Percentiles rank a stretch among this genome's conserved stretches.
Evolutionary conservation across 768 basidiomycete genomes (phyloP).

Genomic region (Strobilomyces confusus): DNA sequence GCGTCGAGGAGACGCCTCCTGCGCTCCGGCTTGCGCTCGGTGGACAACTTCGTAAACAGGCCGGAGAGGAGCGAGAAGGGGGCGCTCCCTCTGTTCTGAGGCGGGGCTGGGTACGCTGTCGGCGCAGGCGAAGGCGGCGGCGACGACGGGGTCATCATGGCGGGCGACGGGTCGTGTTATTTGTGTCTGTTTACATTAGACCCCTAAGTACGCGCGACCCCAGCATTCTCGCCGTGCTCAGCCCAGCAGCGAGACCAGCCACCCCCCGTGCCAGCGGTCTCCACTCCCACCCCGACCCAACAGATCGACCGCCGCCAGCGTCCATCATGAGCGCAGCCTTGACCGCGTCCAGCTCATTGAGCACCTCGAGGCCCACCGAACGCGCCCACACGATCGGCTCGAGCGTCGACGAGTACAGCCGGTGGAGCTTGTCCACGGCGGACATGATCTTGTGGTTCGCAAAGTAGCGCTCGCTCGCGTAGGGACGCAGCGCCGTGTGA

Average conservation of each 20-base stretch:
- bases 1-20: slow-evolving; percentile 62
- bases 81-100: slow-evolving; percentile 62
- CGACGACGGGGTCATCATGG: slow-evolving; percentile 61
- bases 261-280: slow-evolving; percentile 38
- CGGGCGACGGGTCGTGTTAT: background rate
- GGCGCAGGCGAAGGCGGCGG: slow-evolving; percentile 53
- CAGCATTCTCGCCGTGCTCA: slow-evolving; percentile 31
- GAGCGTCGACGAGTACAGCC: slow-evolving; percentile 68
- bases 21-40: slow-evolving; percentile 70
- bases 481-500: slow-evolving; percentile 68
- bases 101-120: slow-evolving; percentile 48
- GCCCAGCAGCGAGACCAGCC: slow-evolving; percentile 38
- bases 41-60: slow-evolving; percentile 73
- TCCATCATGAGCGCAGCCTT: slow-evolving; percentile 82
- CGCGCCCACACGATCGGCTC: slow-evolving; percentile 81
- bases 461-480: slow-evolving; percentile 78
- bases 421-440: slow-evolving; percentile 86
- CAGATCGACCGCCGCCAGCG: slow-evolving; percentile 49
- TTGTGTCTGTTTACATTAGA: slow-evolving; percentile 12
- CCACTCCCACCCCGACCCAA: slow-evolving; percentile 34
- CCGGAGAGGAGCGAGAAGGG: slow-evolving; percentile 65
- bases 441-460: slow-evolving; percentile 84
- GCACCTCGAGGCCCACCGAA: slow-evolving; percentile 80
- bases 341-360: slow-evolving; percentile 83
- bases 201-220: slow-evolving; percentile 8